phyloP scores from a whole-genome alignment of 2,329 filamentous ascomycete genomes.

The Cadophora luteo-olivacea region DNA sequence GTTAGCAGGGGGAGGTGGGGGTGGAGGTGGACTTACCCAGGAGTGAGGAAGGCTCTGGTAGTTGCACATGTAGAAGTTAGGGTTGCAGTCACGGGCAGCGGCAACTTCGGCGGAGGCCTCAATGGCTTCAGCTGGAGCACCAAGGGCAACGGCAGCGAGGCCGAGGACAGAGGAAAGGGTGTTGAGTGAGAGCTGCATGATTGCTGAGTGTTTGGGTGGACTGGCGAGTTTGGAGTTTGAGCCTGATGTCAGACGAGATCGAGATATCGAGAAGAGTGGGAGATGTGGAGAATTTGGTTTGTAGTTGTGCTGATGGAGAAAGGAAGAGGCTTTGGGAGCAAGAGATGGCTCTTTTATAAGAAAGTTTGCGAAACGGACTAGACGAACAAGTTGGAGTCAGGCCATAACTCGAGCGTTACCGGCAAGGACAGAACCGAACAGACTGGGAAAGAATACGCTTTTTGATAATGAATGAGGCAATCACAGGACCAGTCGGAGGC shows the following conservation, averaged over 20 bases:
- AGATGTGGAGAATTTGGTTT: neutral
- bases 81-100: neutral
- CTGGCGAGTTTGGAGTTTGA: neutral
- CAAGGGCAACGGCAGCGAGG: neutral
- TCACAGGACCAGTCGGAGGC: neutral
- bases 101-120: neutral
- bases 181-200: neutral
- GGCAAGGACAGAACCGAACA: neutral
- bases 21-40: neutral
- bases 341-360: neutral
- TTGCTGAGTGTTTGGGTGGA: neutral
- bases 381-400: neutral
- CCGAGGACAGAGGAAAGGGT: neutral
- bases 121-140: neutral
- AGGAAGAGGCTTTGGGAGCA: neutral
- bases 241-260: neutral
- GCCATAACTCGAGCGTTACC: neutral
- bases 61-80: neutral
- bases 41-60: neutral
- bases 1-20: neutral
- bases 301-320: neutral
- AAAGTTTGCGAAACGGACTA: neutral
- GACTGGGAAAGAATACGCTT: neutral
- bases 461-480: neutral
- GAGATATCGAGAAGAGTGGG: neutral